These are phyloP conservation scores for Aegilops umbellulata DNA, from an alignment of 176 grass and related monocot species.

Conservation along the genomic window DNA sequence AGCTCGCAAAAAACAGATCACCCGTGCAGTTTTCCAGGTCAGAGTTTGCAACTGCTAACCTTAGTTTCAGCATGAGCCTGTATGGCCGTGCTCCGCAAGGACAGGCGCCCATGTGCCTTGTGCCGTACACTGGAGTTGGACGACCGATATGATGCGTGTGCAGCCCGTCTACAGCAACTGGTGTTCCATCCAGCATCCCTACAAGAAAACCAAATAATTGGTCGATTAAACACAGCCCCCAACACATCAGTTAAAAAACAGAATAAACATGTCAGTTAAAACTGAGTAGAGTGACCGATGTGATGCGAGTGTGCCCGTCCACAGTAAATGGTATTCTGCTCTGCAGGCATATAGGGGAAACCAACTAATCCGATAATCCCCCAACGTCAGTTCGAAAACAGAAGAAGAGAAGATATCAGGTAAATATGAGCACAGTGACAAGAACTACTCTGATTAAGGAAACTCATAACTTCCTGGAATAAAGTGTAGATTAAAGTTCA, in stretches of 20 bases:
- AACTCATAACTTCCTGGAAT: constrained; percentile 4
- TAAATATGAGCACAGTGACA: not conserved
- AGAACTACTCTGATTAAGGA: constrained; percentile 14
- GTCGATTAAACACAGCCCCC: constrained; percentile 9
- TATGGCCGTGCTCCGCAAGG: constrained; percentile 14
- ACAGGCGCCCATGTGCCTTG: constrained; percentile 26
- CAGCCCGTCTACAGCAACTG: constrained; percentile 5
- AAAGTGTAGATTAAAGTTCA: not conserved
- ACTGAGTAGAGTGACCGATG: constrained; percentile 2
- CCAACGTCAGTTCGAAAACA: not conserved
- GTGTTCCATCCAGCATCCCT: constrained; percentile 21
- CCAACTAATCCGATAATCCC: not conserved
- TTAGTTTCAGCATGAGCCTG: constrained; percentile 18
- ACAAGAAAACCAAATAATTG: not conserved
- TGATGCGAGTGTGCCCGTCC: constrained; percentile 15
- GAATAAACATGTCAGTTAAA: constrained; percentile 17
- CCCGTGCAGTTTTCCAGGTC: constrained; percentile 24
- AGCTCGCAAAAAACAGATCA: constrained; percentile 22
- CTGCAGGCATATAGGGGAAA: constrained; percentile 16
- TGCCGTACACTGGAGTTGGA: constrained; percentile 10
- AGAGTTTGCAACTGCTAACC: constrained; percentile 36
- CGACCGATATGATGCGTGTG: constrained; percentile 13
- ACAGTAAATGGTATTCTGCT: not conserved
- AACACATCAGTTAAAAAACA: constrained; percentile 14
- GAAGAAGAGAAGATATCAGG: not conserved